A percentile compares a stretch with the other conserved stretches of the same genome.
These are phyloP conservation scores for Irpex rosettiformis DNA, from an alignment of 1,284 basidiomycete species.

Conservation along the genomic window DNA sequence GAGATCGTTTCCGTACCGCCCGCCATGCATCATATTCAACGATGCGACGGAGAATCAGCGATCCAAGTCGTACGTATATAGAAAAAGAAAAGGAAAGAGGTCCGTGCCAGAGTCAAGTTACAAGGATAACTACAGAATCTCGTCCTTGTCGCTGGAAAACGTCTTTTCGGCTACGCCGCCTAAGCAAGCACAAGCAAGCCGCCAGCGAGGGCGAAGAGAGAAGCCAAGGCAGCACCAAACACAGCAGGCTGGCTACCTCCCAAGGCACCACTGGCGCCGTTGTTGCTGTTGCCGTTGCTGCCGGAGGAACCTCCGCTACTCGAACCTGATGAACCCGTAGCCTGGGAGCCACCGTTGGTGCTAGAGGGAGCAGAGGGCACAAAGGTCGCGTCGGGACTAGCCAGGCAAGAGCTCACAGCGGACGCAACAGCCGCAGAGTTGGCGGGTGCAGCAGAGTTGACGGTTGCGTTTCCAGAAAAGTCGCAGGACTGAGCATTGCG, in stretches of 20 bases:
- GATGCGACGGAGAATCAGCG: too few species aligned
- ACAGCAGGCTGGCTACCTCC: constrained; percentile 34
- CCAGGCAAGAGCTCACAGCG: constrained; percentile 69
- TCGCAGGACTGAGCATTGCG: constrained; percentile 60
- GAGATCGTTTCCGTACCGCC: too few species aligned
- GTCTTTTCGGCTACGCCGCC: constrained; percentile 4
- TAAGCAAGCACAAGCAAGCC: constrained; percentile 28
- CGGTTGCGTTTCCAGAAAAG: constrained; percentile 83
- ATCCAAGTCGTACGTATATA: background rate
- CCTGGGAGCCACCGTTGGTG: constrained; percentile 15
- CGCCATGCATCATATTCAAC: too few species aligned
- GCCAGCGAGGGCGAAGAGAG: constrained; percentile 18
- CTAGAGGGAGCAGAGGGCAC: constrained; percentile 53
- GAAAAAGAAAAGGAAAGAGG: background rate
- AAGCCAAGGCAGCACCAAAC: constrained; percentile 19
- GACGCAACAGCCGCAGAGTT: constrained; percentile 50
- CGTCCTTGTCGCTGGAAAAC: background rate
- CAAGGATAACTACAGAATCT: background rate
- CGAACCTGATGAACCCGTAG: constrained; percentile 23
- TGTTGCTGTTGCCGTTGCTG: constrained; percentile 31
- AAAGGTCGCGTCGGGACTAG: constrained; percentile 66
- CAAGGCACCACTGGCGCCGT: constrained; percentile 35
- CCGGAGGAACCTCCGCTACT: constrained; percentile 21
- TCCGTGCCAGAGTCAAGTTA: background rate
- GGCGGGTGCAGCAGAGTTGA: constrained; percentile 58